These are phyloP conservation scores for Globisporangium splendens DNA, from an alignment of 352 stramenopile genomes.

Conservation along the genomic window DNA sequence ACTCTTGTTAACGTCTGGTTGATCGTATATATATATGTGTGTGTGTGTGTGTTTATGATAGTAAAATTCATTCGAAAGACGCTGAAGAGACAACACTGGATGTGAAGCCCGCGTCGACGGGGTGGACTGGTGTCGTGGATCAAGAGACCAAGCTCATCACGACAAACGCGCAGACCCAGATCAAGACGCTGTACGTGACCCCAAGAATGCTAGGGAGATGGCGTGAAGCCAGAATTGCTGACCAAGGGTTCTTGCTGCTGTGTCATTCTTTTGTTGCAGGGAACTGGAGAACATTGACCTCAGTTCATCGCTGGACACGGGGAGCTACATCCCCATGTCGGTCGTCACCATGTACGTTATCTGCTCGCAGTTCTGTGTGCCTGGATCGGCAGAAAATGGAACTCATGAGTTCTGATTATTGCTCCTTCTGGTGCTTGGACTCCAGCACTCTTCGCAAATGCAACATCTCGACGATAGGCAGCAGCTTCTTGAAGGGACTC, in stretches of 20 bases:
- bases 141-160: constrained; percentile 33
- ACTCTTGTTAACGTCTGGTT: no score
- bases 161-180: constrained; percentile 25
- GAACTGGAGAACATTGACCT: constrained; percentile 43
- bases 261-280: constrained; percentile 11
- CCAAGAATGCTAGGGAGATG: no score
- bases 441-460: constrained; percentile 32
- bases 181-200: constrained; percentile 33
- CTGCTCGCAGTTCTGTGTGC: background rate
- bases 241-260: no score
- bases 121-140: constrained; percentile 31
- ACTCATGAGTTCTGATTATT: background rate
- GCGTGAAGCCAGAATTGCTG: no score
- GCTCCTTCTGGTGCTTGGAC: background rate
- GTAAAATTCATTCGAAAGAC: constrained; percentile 28
- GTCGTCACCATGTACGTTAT: constrained; percentile 37
- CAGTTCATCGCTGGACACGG: constrained; percentile 26
- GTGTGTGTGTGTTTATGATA: constrained; percentile 1
- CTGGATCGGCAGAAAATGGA: background rate
- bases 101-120: constrained; percentile 36
- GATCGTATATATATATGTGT: no score
- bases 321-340: constrained; percentile 40
- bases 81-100: constrained; percentile 26
- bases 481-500: constrained; percentile 38
- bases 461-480: constrained; percentile 38